Percentiles rank a stretch among this genome's conserved stretches.
phyloP scores from a whole-genome alignment of 345 rosid species.

The Eucalyptus curtisii region DNA sequence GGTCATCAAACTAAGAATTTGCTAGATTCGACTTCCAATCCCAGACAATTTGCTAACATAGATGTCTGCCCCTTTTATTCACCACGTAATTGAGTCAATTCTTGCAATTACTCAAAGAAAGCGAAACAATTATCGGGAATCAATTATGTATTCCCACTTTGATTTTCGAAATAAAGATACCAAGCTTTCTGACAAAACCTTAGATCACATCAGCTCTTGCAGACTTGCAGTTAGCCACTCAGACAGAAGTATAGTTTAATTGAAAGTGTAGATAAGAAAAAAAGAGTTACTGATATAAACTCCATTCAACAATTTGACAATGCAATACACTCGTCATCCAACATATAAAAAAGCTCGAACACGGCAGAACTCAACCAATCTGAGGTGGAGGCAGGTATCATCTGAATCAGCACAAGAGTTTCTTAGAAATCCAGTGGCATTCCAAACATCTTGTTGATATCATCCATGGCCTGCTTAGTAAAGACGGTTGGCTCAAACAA shows the following conservation, averaged over 20 bases:
- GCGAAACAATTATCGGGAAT: background rate
- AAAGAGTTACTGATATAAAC: background rate
- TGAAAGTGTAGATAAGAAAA: background rate
- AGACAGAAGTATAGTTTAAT: background rate
- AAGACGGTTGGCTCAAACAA: constrained; percentile 71
- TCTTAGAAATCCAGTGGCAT: constrained; percentile 68
- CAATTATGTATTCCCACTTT: background rate
- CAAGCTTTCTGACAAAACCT: background rate
- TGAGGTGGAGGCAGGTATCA: background rate
- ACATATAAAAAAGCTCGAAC: background rate
- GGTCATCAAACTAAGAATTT: background rate
- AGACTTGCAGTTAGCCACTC: background rate
- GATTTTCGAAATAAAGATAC: background rate
- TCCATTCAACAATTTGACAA: background rate
- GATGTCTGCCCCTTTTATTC: background rate
- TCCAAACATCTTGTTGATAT: constrained; percentile 71
- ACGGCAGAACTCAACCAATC: background rate
- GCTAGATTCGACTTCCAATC: background rate
- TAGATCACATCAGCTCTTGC: background rate
- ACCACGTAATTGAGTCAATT: background rate
- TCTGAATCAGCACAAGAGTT: background rate
- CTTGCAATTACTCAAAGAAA: background rate
- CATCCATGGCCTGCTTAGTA: constrained; percentile 86
- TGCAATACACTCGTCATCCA: background rate
- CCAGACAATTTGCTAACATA: background rate